A percentile compares a stretch with the other conserved stretches of the same genome.
phyloP scores from a whole-genome alignment of 768 basidiomycete genomes.

The Trametes coccinea region DNA sequence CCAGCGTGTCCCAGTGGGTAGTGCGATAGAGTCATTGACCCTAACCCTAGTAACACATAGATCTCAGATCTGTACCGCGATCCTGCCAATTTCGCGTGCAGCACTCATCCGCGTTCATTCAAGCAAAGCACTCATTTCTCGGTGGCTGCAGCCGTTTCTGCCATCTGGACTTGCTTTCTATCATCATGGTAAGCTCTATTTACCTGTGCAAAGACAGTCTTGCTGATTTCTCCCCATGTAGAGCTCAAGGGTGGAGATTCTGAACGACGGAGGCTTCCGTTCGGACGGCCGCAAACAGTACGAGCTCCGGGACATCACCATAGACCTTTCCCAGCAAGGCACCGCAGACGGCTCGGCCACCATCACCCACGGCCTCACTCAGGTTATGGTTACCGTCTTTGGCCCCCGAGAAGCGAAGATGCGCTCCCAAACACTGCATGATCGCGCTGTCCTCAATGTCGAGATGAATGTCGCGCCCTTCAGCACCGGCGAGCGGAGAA shows the following conservation, averaged over 20 bases:
- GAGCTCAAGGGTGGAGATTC: conserved; percentile 65
- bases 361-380: conserved; percentile 87
- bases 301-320: conserved; percentile 80
- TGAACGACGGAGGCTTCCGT: conserved; percentile 85
- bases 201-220: no score
- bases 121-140: no score
- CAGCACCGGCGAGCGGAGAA: conserved; percentile 78
- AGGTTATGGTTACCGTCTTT: conserved; percentile 84
- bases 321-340: conserved; percentile 74
- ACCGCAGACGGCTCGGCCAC: conserved; percentile 84
- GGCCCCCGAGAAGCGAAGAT: conserved; percentile 89
- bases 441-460: conserved; percentile 87
- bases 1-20: no score
- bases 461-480: conserved; percentile 88
- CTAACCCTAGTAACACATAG: no score
- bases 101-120: no score
- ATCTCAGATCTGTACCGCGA: no score
- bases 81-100: no score
- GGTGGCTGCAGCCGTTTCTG: no score
- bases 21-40: no score
- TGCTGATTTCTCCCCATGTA: conserved; percentile 18
- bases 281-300: conserved; percentile 92
- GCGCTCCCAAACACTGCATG: conserved; percentile 78
- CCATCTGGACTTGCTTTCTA: no score
- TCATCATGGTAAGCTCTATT: no score